These are phyloP conservation scores for Claviceps paspali DNA, from an alignment of 2,329 filamentous ascomycete genomes.

Conservation along the genomic window DNA sequence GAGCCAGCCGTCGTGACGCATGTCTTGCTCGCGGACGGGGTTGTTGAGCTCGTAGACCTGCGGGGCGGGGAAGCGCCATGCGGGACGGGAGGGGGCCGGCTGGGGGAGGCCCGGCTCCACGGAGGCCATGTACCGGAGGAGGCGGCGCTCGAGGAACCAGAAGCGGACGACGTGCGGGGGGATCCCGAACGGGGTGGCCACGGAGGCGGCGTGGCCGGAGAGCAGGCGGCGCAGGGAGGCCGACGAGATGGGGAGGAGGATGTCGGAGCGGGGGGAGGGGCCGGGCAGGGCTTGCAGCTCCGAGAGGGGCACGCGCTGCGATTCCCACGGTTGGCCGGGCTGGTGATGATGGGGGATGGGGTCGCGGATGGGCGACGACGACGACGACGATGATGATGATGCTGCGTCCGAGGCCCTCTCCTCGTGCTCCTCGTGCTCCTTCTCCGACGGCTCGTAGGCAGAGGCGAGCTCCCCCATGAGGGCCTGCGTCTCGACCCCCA, in stretches of 20 bases:
- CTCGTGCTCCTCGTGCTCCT: not conserved
- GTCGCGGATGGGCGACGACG: not conserved
- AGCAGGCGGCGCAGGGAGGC: slow-evolving; percentile 33
- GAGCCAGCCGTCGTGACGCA: slow-evolving; percentile 41
- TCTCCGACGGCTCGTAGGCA: slow-evolving; percentile 8
- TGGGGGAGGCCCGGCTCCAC: slow-evolving; percentile 26
- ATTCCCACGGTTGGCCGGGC: slow-evolving; percentile 18
- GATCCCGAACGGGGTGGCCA: slow-evolving; percentile 41
- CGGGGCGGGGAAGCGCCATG: slow-evolving; percentile 15
- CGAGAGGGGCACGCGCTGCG: slow-evolving; percentile 35
- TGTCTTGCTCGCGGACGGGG: slow-evolving; percentile 33
- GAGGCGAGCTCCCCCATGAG: slow-evolving; percentile 19
- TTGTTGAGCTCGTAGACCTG: slow-evolving; percentile 49
- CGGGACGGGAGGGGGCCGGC: too few relatives aligned
- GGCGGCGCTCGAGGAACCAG: slow-evolving; percentile 43
- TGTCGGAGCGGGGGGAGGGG: slow-evolving; percentile 34
- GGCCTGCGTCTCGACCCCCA: slow-evolving; percentile 20
- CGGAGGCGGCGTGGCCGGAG: slow-evolving; percentile 34
- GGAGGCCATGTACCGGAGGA: slow-evolving; percentile 44
- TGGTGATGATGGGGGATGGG: too few relatives aligned
- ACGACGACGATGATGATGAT: not conserved
- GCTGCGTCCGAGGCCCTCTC: too few relatives aligned
- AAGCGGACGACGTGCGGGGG: slow-evolving; percentile 40
- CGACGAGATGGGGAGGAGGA: slow-evolving; percentile 35
- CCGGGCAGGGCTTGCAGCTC: slow-evolving; percentile 32